These are phyloP conservation scores for Penicillium longicatenatum DNA, from an alignment of 495 filamentous ascomycete genomes.

Conservation along the genomic window DNA sequence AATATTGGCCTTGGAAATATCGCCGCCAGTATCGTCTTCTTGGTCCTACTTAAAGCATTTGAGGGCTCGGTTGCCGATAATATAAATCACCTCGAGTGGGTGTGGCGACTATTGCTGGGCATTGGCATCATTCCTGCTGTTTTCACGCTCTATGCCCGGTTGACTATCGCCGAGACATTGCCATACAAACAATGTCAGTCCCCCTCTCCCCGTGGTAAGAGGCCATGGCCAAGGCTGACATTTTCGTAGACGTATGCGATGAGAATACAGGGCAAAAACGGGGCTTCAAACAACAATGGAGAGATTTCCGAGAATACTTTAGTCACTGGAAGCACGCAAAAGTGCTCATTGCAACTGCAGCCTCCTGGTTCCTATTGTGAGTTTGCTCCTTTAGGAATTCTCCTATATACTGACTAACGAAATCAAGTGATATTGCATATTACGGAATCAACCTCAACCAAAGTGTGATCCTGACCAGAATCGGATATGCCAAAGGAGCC, in stretches of 20 bases:
- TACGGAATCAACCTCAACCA: conserved; percentile 45
- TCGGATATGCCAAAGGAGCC: conserved; percentile 33
- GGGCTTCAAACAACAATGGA: conserved; percentile 18
- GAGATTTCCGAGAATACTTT: conserved; percentile 27
- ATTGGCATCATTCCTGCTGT: conserved; percentile 20
- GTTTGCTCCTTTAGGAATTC: background rate
- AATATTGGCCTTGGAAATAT: conserved; percentile 23
- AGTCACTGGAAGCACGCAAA: conserved; percentile 23
- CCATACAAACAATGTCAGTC: conserved; percentile 19
- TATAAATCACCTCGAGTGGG: conserved; percentile 16
- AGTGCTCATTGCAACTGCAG: conserved; percentile 24
- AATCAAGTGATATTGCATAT: conserved; percentile 35
- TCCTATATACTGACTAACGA: background rate
- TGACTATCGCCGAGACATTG: conserved; percentile 18
- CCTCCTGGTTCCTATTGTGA: conserved; percentile 28
- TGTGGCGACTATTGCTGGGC: conserved; percentile 22
- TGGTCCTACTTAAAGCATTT: conserved; percentile 22
- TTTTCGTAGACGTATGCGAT: conserved; percentile 14
- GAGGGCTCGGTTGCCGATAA: conserved; percentile 12
- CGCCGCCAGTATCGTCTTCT: conserved; percentile 21
- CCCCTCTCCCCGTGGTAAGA: too few relatives aligned
- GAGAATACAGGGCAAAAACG: conserved; percentile 16
- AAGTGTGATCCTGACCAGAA: conserved; percentile 32
- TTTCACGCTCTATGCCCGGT: conserved; percentile 20
- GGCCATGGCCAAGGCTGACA: background rate